phyloP scores from a whole-genome alignment of 495 filamentous ascomycete species.

The Podospora tetraspora region DNA sequence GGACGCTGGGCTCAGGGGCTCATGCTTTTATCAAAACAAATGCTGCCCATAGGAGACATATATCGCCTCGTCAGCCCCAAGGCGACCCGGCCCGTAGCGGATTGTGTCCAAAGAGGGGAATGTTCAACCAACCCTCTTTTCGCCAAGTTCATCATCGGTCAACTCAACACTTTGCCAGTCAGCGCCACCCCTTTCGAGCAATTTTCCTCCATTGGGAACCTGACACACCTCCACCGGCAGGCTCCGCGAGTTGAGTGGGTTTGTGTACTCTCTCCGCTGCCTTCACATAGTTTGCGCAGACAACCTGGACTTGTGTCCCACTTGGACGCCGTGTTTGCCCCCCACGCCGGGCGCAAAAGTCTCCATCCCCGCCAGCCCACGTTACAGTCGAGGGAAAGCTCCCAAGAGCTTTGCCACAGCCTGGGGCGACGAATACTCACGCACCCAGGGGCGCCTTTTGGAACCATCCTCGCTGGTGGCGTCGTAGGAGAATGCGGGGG shows the following conservation, averaged over 20 bases:
- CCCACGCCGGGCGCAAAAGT: too few relatives aligned
- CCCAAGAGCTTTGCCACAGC: not conserved
- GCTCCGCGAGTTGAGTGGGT: not conserved
- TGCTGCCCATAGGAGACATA: not conserved
- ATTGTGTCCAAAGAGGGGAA: not conserved
- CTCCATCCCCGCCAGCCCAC: not conserved
- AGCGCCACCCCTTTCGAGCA: not conserved
- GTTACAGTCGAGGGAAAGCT: not conserved
- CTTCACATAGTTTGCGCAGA: not conserved
- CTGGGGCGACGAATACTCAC: not conserved
- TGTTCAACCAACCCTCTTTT: not conserved
- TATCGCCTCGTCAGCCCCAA: not conserved
- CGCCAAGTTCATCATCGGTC: not conserved
- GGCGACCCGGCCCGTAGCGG: not conserved
- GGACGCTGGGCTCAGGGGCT: not conserved
- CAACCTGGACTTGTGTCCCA: not conserved
- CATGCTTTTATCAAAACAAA: not conserved
- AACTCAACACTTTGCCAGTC: not conserved
- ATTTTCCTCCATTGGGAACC: not conserved
- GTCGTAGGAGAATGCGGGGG: not conserved
- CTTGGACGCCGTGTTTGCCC: not conserved
- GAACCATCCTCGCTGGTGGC: not conserved
- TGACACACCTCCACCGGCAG: not conserved
- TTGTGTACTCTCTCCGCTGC: not conserved
- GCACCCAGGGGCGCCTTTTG: not conserved